These are phyloP conservation scores for Phtheirospermum japonicum DNA, from an alignment of 257 asterid species.

Conservation along the genomic window DNA sequence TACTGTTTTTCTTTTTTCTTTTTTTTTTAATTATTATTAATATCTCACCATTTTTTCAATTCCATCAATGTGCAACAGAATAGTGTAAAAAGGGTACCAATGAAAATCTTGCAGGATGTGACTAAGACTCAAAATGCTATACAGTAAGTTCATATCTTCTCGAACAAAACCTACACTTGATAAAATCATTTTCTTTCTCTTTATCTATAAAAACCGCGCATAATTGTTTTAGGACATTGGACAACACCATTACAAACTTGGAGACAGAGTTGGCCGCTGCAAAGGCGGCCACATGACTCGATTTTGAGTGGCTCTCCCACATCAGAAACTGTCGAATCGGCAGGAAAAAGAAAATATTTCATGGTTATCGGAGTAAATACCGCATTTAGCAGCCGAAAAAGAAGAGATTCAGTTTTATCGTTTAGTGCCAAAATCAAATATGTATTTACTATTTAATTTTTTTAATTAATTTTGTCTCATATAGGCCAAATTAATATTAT, in stretches of 20 bases:
- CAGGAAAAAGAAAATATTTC: slow-evolving; percentile 49
- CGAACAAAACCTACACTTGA: background rate
- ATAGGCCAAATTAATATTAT: no score
- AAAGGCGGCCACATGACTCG: slow-evolving; percentile 72
- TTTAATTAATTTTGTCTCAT: no score
- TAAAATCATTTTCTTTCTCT: background rate
- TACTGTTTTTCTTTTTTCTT: no score
- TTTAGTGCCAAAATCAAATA: no score
- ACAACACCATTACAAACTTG: slow-evolving; percentile 70
- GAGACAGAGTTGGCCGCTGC: slow-evolving; percentile 89
- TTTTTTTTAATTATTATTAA: background rate
- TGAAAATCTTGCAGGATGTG: slow-evolving; percentile 51
- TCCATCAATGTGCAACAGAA: slow-evolving; percentile 41
- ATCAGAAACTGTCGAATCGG: slow-evolving; percentile 44
- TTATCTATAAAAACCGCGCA: background rate
- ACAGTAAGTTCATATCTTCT: slow-evolving; percentile 42
- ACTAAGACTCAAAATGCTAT: slow-evolving; percentile 54
- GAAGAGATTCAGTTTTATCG: slow-evolving; percentile 86
- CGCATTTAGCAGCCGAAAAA: slow-evolving; percentile 88
- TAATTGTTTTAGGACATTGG: slow-evolving; percentile 50
- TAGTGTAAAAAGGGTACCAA: slow-evolving; percentile 48
- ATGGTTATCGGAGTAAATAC: slow-evolving; percentile 85
- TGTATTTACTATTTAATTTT: no score
- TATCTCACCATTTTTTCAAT: slow-evolving; percentile 1
- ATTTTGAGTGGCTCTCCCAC: slow-evolving; percentile 65